Evolutionary conservation across 495 filamentous ascomycete genomes (phyloP), one percentile per base, ranked within the genome.

Genomic region (Podospora fimiseda): DNA sequence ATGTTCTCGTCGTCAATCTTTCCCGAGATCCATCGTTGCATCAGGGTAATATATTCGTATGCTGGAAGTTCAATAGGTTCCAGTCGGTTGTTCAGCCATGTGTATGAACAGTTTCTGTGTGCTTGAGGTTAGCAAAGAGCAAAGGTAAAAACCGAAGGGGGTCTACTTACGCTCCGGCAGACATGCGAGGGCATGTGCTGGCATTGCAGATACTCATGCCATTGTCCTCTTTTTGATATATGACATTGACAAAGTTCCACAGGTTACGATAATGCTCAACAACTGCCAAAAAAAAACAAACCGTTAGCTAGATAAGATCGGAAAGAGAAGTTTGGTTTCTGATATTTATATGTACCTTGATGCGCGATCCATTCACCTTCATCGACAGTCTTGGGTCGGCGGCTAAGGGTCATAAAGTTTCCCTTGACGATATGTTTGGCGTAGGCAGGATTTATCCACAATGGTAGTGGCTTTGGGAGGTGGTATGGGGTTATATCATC

Each of bases 391-490:
- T 88, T 87, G 8, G 91, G 91, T 63, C 88, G 87, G 46, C 88
- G 88, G 59, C 89, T 92, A 40, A 96, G 71, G 18, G 91, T 95
- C 86, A 94, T 89, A 66, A 95, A 95, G 70, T 95, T 96, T 41
- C 91, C 91, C 70, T 89, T 94, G 56, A 95, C 91, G 52, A 94
- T 92, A 56, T 95, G 79, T 59, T 84, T 85, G 40, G 87, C 83
- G 63, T 90, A 88, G 58, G 85, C 80, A 53, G 90, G 82, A 60
- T 88, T 70, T 9, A 72, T 55, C 69, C 69, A 72, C 30, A 70
- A 23, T 2, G 69, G 69, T 4, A 69, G 51, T 4, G 69, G 69
- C 30, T 54, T 59, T 7, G 69, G 85, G 3, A 81, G 70, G 43
- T 76, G 77, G 53, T 81, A 81, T 3, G 67, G 60, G 24, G 63